Base-by-base conservation (phyloP, 108 stramenopile species). In the Cylindrotheca fusiformis region DNA sequence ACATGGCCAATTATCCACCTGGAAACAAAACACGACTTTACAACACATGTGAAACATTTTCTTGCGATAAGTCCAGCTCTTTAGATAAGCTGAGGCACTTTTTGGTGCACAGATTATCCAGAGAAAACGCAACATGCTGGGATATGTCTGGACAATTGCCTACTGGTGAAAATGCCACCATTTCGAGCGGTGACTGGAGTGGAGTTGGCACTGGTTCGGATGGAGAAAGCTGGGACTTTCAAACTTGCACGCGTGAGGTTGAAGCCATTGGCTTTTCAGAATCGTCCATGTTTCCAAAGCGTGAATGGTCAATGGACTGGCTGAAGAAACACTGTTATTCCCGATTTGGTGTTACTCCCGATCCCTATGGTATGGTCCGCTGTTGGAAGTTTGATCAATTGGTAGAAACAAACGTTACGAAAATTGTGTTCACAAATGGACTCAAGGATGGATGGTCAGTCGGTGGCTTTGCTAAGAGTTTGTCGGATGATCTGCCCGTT, bases 1-100 rank as follows among this genome's bases (percentile, higher is more conserved):
- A 94, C 74, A 91, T 91, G 89, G 87, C 66, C 18, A 63, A 75
- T 50, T 94, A 94, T 60, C 93, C 93, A 24, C 93, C 93, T 10
- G 68, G 73, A n/a, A 72, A 79, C 6, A 58, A 71, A 10, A 81
- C 81, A 10, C 33, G 61, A 4, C 41, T 91, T 20, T 74, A 66
- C 56, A 60, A 79, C 46, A 78, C 83, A 1, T 94, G 93, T 55
- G 52, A 75, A 52, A 65, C 67, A 4, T 91, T 84, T 60, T 58
- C 68, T 41, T 41, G 36, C 14, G 14, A 6, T 10, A 56, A 68
- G 17, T 56, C 68, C 4, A 32, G 65, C 25, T 25, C 41, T 14
- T 12, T 46, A 0, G 46, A 64, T 45, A 60, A 68, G 50, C 57
- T 78, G 4, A 32, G 48, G 21, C 14, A 30, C 19, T 72, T 72